Base-by-base conservation (phyloP, 306 rosid genomes). In the Heteromeles arbutifolia region DNA sequence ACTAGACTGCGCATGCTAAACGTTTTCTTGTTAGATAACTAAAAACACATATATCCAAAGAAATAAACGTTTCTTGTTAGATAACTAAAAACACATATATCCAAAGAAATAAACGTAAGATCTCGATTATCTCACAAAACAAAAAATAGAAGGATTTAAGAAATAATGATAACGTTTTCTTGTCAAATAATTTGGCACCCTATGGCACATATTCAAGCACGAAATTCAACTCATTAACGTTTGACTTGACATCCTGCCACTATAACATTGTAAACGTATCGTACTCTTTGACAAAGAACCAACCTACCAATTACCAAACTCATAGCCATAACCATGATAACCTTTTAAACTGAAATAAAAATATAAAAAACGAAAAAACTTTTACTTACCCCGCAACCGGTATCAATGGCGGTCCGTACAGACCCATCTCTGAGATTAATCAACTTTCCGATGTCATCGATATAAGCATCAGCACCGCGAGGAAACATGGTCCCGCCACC, bases 401-500 rank as follows among this genome's bases (percentile, higher is more conserved):
- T 96, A 53, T 96, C 99, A 25, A 96, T 83, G 87, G 99, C 98
- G 77, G 99, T 96, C 74, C 99, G 77, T 65, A 96, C 74, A 4
- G 92, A 86, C 11, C 99, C 98, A 19, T 88, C 96, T 14, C 63
- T 8, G 8, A 96, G 90, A 74, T 92, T 83, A 52, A 96, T 88
- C 70, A 90, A 25, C 75, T 81, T 88, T 1, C 90, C 98, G 24
- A 96, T 87, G 6, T 90, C 97, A 34, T 92, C 90, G 11, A 96
- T 92, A 79, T 96, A 96, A 0, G 90, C 91, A 29, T 81, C 78
- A 0, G 99, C 99, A 61, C 99, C 99, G 9, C 77, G 85, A 5
- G 96, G 99, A 53, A 96, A 96, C 99, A 92, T 92, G 18, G 99
- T 96, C 29, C 99, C 99, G 24, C 99, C 99, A 4, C 99, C 99